A percentile compares a stretch with the other conserved stretches of the same genome.
Evolutionary conservation across 495 filamentous ascomycete species (phyloP).

Genomic region (Talaromyces wortmannii): DNA sequence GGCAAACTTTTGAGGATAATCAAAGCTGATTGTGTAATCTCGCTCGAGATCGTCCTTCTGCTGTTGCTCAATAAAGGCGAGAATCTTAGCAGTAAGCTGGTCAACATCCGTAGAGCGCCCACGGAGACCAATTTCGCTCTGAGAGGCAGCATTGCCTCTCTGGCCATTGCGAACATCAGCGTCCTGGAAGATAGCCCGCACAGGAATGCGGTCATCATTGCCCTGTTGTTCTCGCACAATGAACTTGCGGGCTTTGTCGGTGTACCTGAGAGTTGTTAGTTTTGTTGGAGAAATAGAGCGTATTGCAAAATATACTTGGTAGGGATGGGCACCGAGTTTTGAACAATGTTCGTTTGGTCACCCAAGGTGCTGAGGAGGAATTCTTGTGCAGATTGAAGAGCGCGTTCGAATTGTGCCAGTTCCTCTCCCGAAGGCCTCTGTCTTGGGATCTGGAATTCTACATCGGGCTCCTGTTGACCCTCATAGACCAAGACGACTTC

Average conservation of each 20-base stretch:
- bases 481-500: constrained; percentile 85
- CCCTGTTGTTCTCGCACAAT: constrained; percentile 68
- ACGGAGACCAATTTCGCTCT: constrained; percentile 56
- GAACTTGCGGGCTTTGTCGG: constrained; percentile 72
- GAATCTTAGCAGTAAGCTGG: constrained; percentile 59
- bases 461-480: constrained; percentile 46
- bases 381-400: constrained; percentile 63
- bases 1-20: constrained; percentile 90
- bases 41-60: constrained; percentile 84
- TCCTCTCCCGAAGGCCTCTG: constrained; percentile 54
- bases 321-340: constrained; percentile 60
- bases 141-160: constrained; percentile 10
- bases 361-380: constrained; percentile 64
- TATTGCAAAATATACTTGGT: constrained; percentile 49
- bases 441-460: constrained; percentile 62
- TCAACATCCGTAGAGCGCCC: constrained; percentile 69
- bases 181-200: constrained; percentile 55
- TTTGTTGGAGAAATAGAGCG: constrained; percentile 14
- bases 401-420: constrained; percentile 57
- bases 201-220: constrained; percentile 61
- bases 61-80: constrained; percentile 73
- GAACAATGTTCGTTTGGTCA: constrained; percentile 62
- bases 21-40: constrained; percentile 75
- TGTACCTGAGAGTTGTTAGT: constrained; percentile 31
- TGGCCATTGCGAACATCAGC: constrained; percentile 34